phyloP scores from a whole-genome alignment of 768 basidiomycete genomes.

The Suillus subalutaceus region DNA sequence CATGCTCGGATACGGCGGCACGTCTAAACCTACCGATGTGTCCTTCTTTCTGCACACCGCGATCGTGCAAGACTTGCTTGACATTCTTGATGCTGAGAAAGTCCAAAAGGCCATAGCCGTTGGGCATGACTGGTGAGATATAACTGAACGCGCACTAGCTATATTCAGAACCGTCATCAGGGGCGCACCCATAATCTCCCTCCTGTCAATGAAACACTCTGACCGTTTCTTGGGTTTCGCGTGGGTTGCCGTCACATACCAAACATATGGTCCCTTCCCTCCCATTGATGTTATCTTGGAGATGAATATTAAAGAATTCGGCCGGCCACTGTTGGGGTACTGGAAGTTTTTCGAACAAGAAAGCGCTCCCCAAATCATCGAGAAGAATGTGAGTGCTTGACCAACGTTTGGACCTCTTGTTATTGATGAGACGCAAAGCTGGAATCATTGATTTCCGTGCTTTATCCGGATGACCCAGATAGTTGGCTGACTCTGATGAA shows the following conservation, averaged over 20 bases:
- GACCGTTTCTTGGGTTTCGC: slow-evolving; percentile 44
- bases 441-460: slow-evolving; percentile 41
- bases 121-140: slow-evolving; percentile 43
- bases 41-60: slow-evolving; percentile 29
- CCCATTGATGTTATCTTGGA: slow-evolving; percentile 32
- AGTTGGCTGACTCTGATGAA: slow-evolving; percentile 40
- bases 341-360: slow-evolving; percentile 41
- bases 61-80: slow-evolving; percentile 37
- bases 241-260: slow-evolving; percentile 40
- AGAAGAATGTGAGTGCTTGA: slow-evolving; percentile 34
- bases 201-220: slow-evolving; percentile 40
- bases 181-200: slow-evolving; percentile 38
- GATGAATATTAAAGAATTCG: slow-evolving; percentile 29
- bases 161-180: slow-evolving; percentile 22
- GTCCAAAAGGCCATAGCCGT: slow-evolving; percentile 36
- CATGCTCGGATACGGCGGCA: slow-evolving; percentile 49
- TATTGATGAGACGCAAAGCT: slow-evolving; percentile 24
- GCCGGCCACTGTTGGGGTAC: slow-evolving; percentile 45
- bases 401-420: background rate
- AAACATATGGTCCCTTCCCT: slow-evolving; percentile 27
- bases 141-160: background rate
- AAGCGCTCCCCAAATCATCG: slow-evolving; percentile 34
- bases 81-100: slow-evolving; percentile 41
- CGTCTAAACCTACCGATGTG: slow-evolving; percentile 42
- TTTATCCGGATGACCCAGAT: slow-evolving; percentile 37